A percentile compares a stretch with the other conserved stretches of the same genome.
These are phyloP conservation scores for Beauveria caledonica DNA, from an alignment of 2,329 filamentous ascomycete species.

Conservation along the genomic window DNA sequence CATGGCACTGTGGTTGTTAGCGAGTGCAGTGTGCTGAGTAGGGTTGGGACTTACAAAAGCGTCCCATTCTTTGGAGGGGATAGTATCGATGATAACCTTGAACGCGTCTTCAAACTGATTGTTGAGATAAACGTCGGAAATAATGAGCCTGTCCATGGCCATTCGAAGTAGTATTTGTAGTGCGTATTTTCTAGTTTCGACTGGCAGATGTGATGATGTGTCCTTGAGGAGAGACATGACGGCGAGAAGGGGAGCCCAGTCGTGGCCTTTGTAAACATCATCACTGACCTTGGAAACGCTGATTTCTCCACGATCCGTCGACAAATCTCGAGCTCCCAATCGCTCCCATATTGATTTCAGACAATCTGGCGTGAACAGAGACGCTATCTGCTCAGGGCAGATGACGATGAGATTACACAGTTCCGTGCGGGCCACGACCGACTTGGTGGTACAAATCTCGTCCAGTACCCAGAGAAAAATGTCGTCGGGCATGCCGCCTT, in stretches of 20 bases:
- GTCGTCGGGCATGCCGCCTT: slow-evolving; percentile 47
- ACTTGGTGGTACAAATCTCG: slow-evolving; percentile 48
- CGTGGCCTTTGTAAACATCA: slow-evolving; percentile 27
- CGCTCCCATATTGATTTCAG: slow-evolving; percentile 47
- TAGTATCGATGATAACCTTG: slow-evolving; percentile 32
- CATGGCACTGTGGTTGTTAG: slow-evolving; percentile 33
- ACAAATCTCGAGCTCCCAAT: slow-evolving; percentile 47
- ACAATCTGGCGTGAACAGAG: slow-evolving; percentile 36
- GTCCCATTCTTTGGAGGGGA: slow-evolving; percentile 30
- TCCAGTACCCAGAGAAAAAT: slow-evolving; percentile 59
- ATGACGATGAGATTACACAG: slow-evolving; percentile 49
- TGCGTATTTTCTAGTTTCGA: slow-evolving; percentile 29
- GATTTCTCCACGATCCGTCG: slow-evolving; percentile 24
- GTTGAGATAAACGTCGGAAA: slow-evolving; percentile 34
- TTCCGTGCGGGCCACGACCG: slow-evolving; percentile 47
- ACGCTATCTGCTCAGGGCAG: slow-evolving; percentile 34
- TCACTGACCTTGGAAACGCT: slow-evolving; percentile 16
- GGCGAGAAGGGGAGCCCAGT: slow-evolving; percentile 38
- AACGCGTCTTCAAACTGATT: slow-evolving; percentile 34
- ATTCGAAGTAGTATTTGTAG: slow-evolving; percentile 44
- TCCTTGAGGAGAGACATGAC: slow-evolving; percentile 35
- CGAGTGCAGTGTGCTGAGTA: background rate
- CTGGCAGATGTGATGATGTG: slow-evolving; percentile 28
- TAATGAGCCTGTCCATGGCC: slow-evolving; percentile 44
- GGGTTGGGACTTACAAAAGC: slow-evolving; percentile 31